Evolutionary conservation across 306 rosid species (phyloP), one percentile per base, ranked within the genome.

Genomic region (Hylodesmum podocarpum): DNA sequence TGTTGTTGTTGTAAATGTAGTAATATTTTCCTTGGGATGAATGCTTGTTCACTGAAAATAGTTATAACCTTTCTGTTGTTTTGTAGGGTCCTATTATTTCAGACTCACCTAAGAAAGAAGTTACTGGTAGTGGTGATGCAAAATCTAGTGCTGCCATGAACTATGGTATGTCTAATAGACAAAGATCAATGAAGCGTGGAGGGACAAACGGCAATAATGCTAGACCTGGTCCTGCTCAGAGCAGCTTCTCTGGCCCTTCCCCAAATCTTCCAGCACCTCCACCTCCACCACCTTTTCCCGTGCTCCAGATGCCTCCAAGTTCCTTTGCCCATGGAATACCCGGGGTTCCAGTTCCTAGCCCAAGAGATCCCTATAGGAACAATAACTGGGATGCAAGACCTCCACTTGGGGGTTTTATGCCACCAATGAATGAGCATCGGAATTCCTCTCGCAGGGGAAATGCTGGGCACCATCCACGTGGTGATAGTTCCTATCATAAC

Each of bases 221-320:
- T 41, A 87, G 85, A 34, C 69, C 74, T 66, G 86, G 76, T 51
- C 85, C 78, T 57, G 82, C 72, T 18, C 88, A 67, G 50, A 79
- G 85, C 28, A 68, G 73, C 61, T 85, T 75, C 62, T 40, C 84
- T 25, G 85, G 76, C 61, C 79, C 90, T 73, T 33, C 82, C 8
- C 79, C 81, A 3, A 44, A 54, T 41, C 49, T 40, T 67, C 37
- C 55, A 37, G 33, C 81, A 11, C 84, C 73, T 0, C 83, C 66
- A 0, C 77, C 90, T 0, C 93, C 95, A 8, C 89, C 96, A 18
- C 89, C 89, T 0, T 93, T 85, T 81, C 90, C 98, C 19, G 78
- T 86, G 53, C 66, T 79, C 73, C 87, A 69, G 7, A 27, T 86
- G 8, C 86, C 86, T 65, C 70, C 86, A 0, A 76, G 18, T 70